Percentiles rank a stretch among this genome's conserved stretches.
These are phyloP conservation scores for Cryptosporidium meleagridis DNA, from an alignment of 169 alveolate species.

Conservation along the genomic window DNA sequence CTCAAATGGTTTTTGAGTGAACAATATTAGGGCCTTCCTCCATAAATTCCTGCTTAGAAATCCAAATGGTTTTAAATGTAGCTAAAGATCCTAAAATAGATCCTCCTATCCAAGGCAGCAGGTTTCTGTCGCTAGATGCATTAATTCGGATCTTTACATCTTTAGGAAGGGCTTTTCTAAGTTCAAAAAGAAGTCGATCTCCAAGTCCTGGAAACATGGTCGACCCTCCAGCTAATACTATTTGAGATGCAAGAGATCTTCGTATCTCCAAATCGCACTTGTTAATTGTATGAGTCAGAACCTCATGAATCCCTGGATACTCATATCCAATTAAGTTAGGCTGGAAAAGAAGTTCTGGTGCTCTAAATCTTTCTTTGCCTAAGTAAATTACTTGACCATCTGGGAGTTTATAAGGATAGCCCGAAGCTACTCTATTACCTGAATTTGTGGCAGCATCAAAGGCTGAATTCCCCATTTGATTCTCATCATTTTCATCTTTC, in stretches of 20 bases:
- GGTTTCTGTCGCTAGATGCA: slow-evolving; percentile 84
- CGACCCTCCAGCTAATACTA: slow-evolving; percentile 89
- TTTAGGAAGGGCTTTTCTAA: slow-evolving; percentile 83
- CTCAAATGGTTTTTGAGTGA: slow-evolving; percentile 78
- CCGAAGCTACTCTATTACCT: slow-evolving; percentile 73
- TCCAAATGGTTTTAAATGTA: slow-evolving; percentile 88
- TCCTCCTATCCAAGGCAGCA: slow-evolving; percentile 90
- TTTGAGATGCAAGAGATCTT: slow-evolving; percentile 81
- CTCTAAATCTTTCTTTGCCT: slow-evolving; percentile 85
- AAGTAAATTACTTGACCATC: slow-evolving; percentile 85
- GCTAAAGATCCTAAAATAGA: slow-evolving; percentile 86
- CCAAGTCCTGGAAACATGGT: slow-evolving; percentile 87
- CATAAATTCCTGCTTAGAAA: slow-evolving; percentile 86
- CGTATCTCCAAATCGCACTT: slow-evolving; percentile 89
- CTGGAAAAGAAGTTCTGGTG: slow-evolving; percentile 89
- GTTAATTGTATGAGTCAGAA: slow-evolving; percentile 83
- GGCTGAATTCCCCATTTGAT: slow-evolving; percentile 46
- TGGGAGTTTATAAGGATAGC: slow-evolving; percentile 84
- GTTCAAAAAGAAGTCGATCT: slow-evolving; percentile 86
- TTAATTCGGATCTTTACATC: slow-evolving; percentile 78
- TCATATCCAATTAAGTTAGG: slow-evolving; percentile 87
- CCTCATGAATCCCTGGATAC: slow-evolving; percentile 83
- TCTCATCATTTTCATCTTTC: slow-evolving; percentile 72
- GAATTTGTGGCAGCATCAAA: slow-evolving; percentile 70
- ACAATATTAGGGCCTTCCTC: slow-evolving; percentile 86